These are phyloP conservation scores for Chlorociboria aeruginascens DNA, from an alignment of 495 filamentous ascomycete species.

Conservation along the genomic window DNA sequence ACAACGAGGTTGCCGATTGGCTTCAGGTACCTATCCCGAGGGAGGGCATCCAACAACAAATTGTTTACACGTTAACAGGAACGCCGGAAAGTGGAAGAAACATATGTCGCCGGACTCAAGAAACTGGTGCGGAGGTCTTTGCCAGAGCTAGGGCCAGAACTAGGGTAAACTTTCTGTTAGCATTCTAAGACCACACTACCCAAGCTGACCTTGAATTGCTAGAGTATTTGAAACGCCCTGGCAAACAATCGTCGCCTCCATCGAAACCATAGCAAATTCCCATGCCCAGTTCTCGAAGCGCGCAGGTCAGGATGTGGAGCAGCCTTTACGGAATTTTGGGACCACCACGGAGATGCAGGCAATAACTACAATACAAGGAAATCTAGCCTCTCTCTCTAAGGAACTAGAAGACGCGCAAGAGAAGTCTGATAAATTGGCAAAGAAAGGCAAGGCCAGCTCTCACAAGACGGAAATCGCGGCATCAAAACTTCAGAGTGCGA, in stretches of 20 bases:
- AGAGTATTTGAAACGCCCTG: slow-evolving; percentile 89
- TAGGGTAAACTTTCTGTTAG: slow-evolving; percentile 54
- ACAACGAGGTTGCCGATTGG: slow-evolving; percentile 92
- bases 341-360: slow-evolving; percentile 72
- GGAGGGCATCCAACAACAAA: not conserved
- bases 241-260: slow-evolving; percentile 77
- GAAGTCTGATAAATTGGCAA: slow-evolving; percentile 73
- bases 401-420: slow-evolving; percentile 77
- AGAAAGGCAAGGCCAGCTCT: slow-evolving; percentile 65
- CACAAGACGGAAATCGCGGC: slow-evolving; percentile 70
- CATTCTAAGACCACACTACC: not conserved
- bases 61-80: slow-evolving; percentile 39
- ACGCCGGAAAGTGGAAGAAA: slow-evolving; percentile 82
- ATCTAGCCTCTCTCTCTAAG: slow-evolving; percentile 68
- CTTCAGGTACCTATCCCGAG: slow-evolving; percentile 58
- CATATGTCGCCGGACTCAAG: slow-evolving; percentile 72
- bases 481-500: slow-evolving; percentile 61
- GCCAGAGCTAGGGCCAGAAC: slow-evolving; percentile 60
- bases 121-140: slow-evolving; percentile 63
- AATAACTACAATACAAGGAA: slow-evolving; percentile 72
- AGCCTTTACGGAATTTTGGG: slow-evolving; percentile 61
- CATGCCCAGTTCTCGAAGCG: slow-evolving; percentile 73
- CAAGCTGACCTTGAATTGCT: slow-evolving; percentile 9
- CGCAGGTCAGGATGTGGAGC: slow-evolving; percentile 86
- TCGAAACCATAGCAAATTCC: slow-evolving; percentile 67